These are phyloP conservation scores for Ophiocordyceps sinensis DNA, from an alignment of 2,329 filamentous ascomycete species.

Conservation along the genomic window DNA sequence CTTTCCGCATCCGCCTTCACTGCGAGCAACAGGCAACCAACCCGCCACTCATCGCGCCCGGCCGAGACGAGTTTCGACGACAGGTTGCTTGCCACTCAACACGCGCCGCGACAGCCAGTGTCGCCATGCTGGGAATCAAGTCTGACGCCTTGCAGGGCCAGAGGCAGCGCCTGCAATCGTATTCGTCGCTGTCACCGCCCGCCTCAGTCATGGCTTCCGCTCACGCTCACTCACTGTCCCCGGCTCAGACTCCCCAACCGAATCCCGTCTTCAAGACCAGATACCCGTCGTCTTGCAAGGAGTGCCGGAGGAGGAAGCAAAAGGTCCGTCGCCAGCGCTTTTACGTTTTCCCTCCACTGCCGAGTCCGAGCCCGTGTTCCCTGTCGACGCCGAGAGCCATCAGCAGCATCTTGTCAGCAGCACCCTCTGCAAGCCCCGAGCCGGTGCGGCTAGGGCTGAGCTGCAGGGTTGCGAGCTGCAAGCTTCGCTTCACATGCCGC, in stretches of 20 bases:
- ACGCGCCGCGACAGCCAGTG: no score
- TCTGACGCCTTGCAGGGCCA: constrained; percentile 19
- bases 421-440: neutral
- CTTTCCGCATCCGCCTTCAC: no score
- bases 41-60: no score
- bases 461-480: constrained; percentile 1
- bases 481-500: neutral
- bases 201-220: constrained; percentile 5
- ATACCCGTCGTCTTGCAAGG: constrained; percentile 29
- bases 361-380: neutral
- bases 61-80: no score
- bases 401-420: neutral
- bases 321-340: constrained; percentile 20
- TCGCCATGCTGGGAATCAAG: constrained; percentile 10
- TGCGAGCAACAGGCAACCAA: no score
- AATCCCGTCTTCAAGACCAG: constrained; percentile 7
- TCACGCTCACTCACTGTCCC: neutral
- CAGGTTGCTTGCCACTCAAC: no score
- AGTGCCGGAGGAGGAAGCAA: constrained; percentile 37
- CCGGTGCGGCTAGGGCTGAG: neutral
- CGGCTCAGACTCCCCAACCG: neutral
- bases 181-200: constrained; percentile 2
- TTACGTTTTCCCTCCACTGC: no score
- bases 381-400: neutral
- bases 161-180: constrained; percentile 2